Evolutionary conservation across 1,284 basidiomycete genomes (phyloP), one percentile per base, ranked within the genome.

Genomic region (Fomitiporia mediterranea): DNA sequence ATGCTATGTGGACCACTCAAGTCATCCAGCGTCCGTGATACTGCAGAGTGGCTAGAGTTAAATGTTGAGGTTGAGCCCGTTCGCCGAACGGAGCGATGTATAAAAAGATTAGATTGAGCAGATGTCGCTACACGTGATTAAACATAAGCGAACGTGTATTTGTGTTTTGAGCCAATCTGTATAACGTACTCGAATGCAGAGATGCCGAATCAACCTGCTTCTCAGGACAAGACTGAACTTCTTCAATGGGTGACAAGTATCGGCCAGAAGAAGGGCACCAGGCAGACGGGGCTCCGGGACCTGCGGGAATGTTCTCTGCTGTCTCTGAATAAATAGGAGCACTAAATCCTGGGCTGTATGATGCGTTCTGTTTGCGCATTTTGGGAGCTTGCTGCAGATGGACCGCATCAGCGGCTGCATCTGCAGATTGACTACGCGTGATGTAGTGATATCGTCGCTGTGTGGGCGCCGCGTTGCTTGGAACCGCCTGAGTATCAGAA

Each of bases 381-480:
- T 48, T 53, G 2, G 50, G 50, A 3, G 56, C 44, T 17, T 27
- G 40, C 42, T 51, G 47, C 25, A 46, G 25, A 15, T 46, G 44
- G 23, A 23, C 44, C 17, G 44, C 23, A 19, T 39, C 30, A n/a
- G 47, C 25, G 11, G 40, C 53, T 1, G 53, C 53, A 23, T 38
- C 50, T n/a, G 37, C 44, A 27, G 58, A 60, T 25, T 60, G 58
- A 39, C 58, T 60, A 21, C 58, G 58, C 19, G 58, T 60, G 30
- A 60, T 25, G 38, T 60, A 60, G 37, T 60, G 58, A 44, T 56
- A 47, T n/a, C 30, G 50, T 23, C 47, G 43, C n/a, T 28, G 28
- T 3, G 27, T 46, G 21, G 49, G 38, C 5, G 54, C 25, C 5
- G 50, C n/a, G 21, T 17, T 13, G 27, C 34, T 43, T 43, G 32